Conservation (phyloP, 768 basidiomycete genomes). For the Kwoniella sp. region DNA sequence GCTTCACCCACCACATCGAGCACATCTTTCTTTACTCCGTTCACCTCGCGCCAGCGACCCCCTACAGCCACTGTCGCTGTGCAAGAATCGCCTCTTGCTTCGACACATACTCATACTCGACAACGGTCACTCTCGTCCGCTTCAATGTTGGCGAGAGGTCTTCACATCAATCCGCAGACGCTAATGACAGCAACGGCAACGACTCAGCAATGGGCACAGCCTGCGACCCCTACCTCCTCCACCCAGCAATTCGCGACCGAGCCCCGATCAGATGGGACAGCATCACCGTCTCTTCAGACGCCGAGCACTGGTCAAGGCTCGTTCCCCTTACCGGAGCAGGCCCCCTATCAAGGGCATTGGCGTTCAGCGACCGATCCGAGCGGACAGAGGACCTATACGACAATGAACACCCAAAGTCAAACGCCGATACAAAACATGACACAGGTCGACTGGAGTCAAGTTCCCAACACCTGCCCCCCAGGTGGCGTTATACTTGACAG, state of each 20-base stretch:
- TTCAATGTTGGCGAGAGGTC: slow-evolving; percentile 34
- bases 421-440: slow-evolving; percentile 1
- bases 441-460: slow-evolving; percentile 4
- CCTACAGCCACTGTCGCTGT: not conserved
- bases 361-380: slow-evolving; percentile 31
- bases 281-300: slow-evolving; percentile 35
- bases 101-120: slow-evolving; percentile 19
- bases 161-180: slow-evolving; percentile 24
- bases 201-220: slow-evolving; percentile 15
- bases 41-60: slow-evolving; percentile 4
- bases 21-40: slow-evolving; percentile 31
- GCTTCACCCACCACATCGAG: slow-evolving; percentile 7
- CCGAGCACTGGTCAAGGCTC: slow-evolving; percentile 35
- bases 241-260: slow-evolving; percentile 1
- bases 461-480: slow-evolving; percentile 12
- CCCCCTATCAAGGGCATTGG: slow-evolving; percentile 21
- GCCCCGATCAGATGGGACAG: slow-evolving; percentile 20
- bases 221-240: slow-evolving; percentile 6
- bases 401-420: not conserved
- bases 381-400: slow-evolving; percentile 19
- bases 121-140: slow-evolving; percentile 35
- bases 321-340: slow-evolving; percentile 20
- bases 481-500: slow-evolving; percentile 9
- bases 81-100: slow-evolving; percentile 6
- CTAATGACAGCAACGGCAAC: not conserved